Evolutionary conservation across 441 rosid genomes (phyloP), one percentile per base, ranked within the genome.

Genomic region (Capsella rubella): DNA sequence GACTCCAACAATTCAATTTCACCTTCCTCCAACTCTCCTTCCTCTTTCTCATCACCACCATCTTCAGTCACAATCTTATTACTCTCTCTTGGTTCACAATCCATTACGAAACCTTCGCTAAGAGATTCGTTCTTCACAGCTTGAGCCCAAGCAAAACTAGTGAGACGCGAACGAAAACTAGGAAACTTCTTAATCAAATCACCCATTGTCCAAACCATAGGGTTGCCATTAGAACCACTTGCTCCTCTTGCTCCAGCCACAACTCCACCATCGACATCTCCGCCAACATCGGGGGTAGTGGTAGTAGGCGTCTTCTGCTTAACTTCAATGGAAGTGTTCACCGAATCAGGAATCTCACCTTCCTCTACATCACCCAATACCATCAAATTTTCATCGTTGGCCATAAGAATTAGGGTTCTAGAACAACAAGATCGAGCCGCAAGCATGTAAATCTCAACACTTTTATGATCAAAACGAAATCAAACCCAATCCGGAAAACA

Each of bases 131-230:
- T 93, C 91, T 91, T 91, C 51, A 93, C 99, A 6, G 98, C 98
- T 72, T 87, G 96, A 12, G 99, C 98, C 99, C 99, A 95, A 1
- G 99, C 99, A 29, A 90, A 85, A 75, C 87, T 89, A 72, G 86
- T 78, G 74, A 95, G 71, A 54, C 97, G 91, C 29, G 97, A 74
- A 1, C 92, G 82, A 14, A 79, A 67, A 65, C 37, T 65, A 69
- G 89, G 96, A 64, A 82, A 87, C 83, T 86, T 70, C 11, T 46
- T 73, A 58, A 84, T 68, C 75, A 91, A 78, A 82, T 95, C 97
- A 64, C 62, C 82, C 92, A 90, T 74, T 80, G 93, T 90, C 98
- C 99, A 93, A 82, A 90, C 88, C 87, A 88, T 89, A 51, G 87
- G 25, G 12, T 56, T 68, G 21, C 72, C 78, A 45, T 67, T 62